Base-by-base conservation (phyloP, 306 rosid species). In the Oxytropis ochrocephala region DNA sequence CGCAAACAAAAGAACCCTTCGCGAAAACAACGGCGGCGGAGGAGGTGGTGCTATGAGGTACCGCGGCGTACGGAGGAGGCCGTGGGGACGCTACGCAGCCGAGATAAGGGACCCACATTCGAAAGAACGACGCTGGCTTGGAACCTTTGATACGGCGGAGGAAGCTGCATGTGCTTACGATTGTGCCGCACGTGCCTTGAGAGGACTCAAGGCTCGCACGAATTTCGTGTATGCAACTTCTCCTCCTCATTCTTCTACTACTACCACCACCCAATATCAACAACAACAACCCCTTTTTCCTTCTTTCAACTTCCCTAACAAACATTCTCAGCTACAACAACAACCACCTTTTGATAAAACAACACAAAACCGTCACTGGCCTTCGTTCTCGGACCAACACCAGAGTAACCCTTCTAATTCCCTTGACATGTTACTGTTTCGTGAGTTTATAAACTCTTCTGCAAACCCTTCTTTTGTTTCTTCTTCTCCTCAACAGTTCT, bases 61-160 rank as follows among this genome's bases (percentile, higher is more conserved):
- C 82, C 96, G 99, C 0, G 99, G 99, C 5, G 99, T 94, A 0
- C 79, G 99, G n/a, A 90, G 99, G 0, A 69, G 99, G 74, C 99
- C 99, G 0, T 94, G 99, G 99, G 99, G 99, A 0, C 92, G 99
- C 36, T 94, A 94, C 49, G 99, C 99, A 0, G 99, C 99, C 0
- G 99, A 94, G 84, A 94, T 94, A 33, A 78, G 99, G 6, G 99
- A 94, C 87, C 99, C 99, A 0, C 84, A 81, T 48, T 81, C 97
- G 0, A 94, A 94, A 72, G 99, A 94, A 7, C 79, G 99, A 3
- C 86, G 99, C 2, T 94, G 99, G 99, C 89, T 94, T 0, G 99
- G 99, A 0, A 94, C 99, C 6, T 94, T 94, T 12, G 99, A 94
- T 80, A 94, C 99, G 1, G 99, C 97, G 0, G 99, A 94, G 81